Base-by-base conservation (phyloP, 139 green algal genomes). In the Chlamydomonas incerta region DNA sequence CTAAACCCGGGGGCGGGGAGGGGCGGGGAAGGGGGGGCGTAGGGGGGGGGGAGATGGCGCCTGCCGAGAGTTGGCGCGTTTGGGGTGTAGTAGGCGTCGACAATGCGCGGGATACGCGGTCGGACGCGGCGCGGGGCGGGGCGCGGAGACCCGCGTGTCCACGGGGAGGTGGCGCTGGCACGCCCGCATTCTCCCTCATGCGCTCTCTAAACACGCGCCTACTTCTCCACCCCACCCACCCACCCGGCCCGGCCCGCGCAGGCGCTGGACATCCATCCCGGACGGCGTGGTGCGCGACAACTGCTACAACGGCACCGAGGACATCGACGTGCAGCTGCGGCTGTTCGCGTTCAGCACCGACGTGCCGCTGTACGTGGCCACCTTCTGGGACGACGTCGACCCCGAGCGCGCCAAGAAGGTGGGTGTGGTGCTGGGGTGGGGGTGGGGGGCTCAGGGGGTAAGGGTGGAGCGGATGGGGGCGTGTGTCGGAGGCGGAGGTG, bases 241-340 rank as follows among this genome's bases (percentile, higher is more conserved):
- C 46, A 28, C 46, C 50, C 8, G n/a, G n/a, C 33, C 72, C 60
- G 52, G n/a, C 17, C 9, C 20, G 6, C 72, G 26, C 63, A 41
- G 65, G 41, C 71, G 81, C 50, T 83, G 69, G 69, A 26, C 69
- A 14, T 33, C 57, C 63, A 69, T 87, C 20, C 1, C 11, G 6
- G 74, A 89, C 74, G 89, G 88, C 6, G 41, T 88, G 13, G 81
- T 87, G 0, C 69, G 80, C 1, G 84, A 92, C 81, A 94, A 92
- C 88, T 94, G 91, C 60, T 70, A 70, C 63, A 70, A 70, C 63
- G 34, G 34, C 63, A 70, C 63, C 9, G 63, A 70, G 63, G 34
- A 29, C 63, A 70, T 70, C n/a, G 63, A 70, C 63, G 63, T 70
- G 63, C n/a, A 35, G n/a, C 63, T 70, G n/a, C 29, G n/a, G n/a